Evolutionary conservation across 129 eudicot species (phyloP), one percentile per base, ranked within the genome.

Genomic region (Mikania micrantha): DNA sequence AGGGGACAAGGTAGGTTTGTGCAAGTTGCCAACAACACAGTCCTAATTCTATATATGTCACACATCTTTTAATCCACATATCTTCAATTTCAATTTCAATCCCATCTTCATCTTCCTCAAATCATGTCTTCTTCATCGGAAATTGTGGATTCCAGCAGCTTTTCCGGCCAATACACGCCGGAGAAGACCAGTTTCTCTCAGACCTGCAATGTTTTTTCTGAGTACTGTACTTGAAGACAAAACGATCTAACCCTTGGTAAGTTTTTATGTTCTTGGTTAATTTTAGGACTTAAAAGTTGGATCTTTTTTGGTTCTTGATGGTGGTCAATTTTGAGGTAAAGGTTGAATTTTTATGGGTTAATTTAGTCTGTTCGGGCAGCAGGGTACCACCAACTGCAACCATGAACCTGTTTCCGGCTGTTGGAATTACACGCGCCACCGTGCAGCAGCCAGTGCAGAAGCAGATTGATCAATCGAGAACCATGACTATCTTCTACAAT

Each of bases 401-500:
- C 10, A 84, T 88, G 98, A 77, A 91, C 69, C 68, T 87, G 60
- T 80, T 77, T 8, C 79, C 80, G 12, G 25, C 53, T 50, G 28
- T 22, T 0, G 80, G 66, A 31, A 66, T 60, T 7, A 45, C 74
- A 67, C 69, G 42, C 22, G 45, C 45, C 34, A 21, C 78, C 44
- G 56, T 49, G 5, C 24, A 42, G 3, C 16, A 41, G 13, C 48
- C 69, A 34, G 13, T 79, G 25, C 88, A 52, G 40, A 74, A 59
- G 21, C 59, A 31, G 59, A 59, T 42, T 22, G 61, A 66, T n/a
- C 60, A 66, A 17, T 42, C 60, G 16, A 57, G 28, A 40, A 16
- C 80, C n/a, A 84, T 93, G 99, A 93, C 99, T 22, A 86, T 93
- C 7, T 93, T 93, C 81, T 93, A 89, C 44, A 83, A 77, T 1